Conservation (phyloP, 1,284 basidiomycete species). For the Ustilago curta region DNA sequence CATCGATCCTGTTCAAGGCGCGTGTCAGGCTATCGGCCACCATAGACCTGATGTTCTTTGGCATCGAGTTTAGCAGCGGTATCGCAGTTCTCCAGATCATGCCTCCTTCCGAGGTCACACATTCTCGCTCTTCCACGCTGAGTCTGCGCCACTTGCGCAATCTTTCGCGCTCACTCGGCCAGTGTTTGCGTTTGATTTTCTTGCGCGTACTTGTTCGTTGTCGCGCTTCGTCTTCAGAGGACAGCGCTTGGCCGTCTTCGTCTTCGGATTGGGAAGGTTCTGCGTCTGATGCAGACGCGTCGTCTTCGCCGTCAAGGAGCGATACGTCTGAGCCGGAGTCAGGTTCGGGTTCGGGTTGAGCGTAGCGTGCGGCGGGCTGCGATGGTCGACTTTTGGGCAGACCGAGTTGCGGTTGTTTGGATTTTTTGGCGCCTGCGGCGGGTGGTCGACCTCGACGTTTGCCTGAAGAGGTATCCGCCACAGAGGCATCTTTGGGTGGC, state of each 20-base stretch:
- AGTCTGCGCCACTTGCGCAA: slow-evolving; percentile 48
- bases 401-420: slow-evolving; percentile 8
- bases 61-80: slow-evolving; percentile 47
- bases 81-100: slow-evolving; percentile 53
- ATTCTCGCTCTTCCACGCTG: slow-evolving; percentile 46
- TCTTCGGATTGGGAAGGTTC: slow-evolving; percentile 20
- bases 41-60: slow-evolving; percentile 46
- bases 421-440: slow-evolving; percentile 13
- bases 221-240: slow-evolving; percentile 19
- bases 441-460: slow-evolving; percentile 24
- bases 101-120: slow-evolving; percentile 50
- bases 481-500: neutral
- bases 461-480: neutral
- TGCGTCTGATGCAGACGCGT: slow-evolving; percentile 22
- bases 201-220: neutral
- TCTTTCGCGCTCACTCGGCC: slow-evolving; percentile 39
- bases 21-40: slow-evolving; percentile 31
- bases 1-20: slow-evolving; percentile 41
- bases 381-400: slow-evolving; percentile 14
- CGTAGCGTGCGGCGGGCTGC: neutral
- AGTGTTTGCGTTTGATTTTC: slow-evolving; percentile 22
- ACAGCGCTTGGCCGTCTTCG: slow-evolving; percentile 12
- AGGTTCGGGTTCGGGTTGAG: slow-evolving; percentile 2
- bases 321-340: slow-evolving; percentile 35
- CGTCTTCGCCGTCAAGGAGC: slow-evolving; percentile 41